A percentile compares a stretch with the other conserved stretches of the same genome.
These are phyloP conservation scores for Mrakia gelida DNA, from an alignment of 768 basidiomycete genomes.

Conservation along the genomic window DNA sequence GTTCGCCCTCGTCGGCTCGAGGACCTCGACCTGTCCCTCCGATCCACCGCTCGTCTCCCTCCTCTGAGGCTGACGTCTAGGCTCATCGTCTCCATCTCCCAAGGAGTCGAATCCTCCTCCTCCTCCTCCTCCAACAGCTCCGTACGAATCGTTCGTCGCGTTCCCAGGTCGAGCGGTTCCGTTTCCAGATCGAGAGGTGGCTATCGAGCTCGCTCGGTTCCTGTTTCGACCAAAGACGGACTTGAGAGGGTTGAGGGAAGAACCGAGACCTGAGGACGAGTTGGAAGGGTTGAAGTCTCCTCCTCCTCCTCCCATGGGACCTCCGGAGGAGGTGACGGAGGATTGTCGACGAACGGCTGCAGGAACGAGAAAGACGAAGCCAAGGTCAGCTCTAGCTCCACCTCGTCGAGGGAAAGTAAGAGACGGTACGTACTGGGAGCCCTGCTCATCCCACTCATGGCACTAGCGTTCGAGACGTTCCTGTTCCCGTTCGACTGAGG, in stretches of 20 bases:
- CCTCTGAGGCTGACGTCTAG: not conserved
- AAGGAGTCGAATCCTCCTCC: constrained; percentile 26
- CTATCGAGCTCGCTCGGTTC: constrained; percentile 22
- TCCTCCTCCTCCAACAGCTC: not conserved
- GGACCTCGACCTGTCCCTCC: not conserved
- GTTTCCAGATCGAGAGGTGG: constrained; percentile 10
- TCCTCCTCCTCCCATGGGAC: not conserved
- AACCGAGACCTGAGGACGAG: constrained; percentile 17
- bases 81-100: constrained; percentile 26
- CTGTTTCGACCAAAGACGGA: constrained; percentile 33
- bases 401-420: not conserved
- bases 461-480: constrained; percentile 22
- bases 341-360: constrained; percentile 25
- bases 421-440: not conserved
- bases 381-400: not conserved
- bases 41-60: constrained; percentile 1
- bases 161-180: not conserved
- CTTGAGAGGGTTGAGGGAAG: constrained; percentile 30
- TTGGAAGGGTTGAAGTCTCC: constrained; percentile 19
- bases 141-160: constrained; percentile 11
- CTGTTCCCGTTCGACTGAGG: constrained; percentile 13
- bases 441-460: constrained; percentile 22
- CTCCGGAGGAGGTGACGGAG: constrained; percentile 13
- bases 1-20: constrained; percentile 8
- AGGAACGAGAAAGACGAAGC: not conserved